Percentiles rank a stretch among this genome's conserved stretches.
phyloP scores from a whole-genome alignment of 1,284 basidiomycete species.

The Lentinus polychrous region DNA sequence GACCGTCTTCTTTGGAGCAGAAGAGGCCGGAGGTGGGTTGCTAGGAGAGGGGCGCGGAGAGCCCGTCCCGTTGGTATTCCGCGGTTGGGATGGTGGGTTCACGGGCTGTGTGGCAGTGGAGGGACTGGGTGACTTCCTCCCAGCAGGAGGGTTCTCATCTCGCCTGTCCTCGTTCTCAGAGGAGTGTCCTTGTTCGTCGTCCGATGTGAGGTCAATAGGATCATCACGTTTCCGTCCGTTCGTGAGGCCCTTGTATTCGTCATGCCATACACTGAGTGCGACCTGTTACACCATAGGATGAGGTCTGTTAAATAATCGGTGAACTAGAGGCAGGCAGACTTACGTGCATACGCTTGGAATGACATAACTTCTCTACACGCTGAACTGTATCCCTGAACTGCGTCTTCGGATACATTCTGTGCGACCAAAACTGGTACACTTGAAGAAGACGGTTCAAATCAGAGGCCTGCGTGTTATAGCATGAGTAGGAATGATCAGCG shows the following conservation, averaged over 20 bases:
- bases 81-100: too few species aligned
- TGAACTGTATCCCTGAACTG: slow-evolving; percentile 80
- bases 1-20: slow-evolving; percentile 22
- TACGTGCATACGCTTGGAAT: slow-evolving; percentile 79
- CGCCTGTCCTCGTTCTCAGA: slow-evolving; percentile 5
- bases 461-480: slow-evolving; percentile 38
- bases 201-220: slow-evolving; percentile 25
- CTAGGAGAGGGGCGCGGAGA: slow-evolving; percentile 1
- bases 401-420: slow-evolving; percentile 82
- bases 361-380: slow-evolving; percentile 80
- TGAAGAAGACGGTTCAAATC: slow-evolving; percentile 77
- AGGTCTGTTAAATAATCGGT: slow-evolving; percentile 4
- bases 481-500: neutral
- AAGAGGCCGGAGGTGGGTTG: slow-evolving; percentile 25
- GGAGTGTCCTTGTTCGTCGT: slow-evolving; percentile 20
- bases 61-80: too few species aligned
- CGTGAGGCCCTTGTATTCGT: slow-evolving; percentile 55
- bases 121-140: too few species aligned
- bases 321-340: slow-evolving; percentile 18
- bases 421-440: slow-evolving; percentile 89
- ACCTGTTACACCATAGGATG: slow-evolving; percentile 46
- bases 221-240: slow-evolving; percentile 28
- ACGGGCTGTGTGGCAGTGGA: too few species aligned
- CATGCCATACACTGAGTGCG: slow-evolving; percentile 65
- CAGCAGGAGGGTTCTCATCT: neutral